These are phyloP conservation scores for Cantharellus anzutake DNA, from an alignment of 768 basidiomycete genomes.

Conservation along the genomic window DNA sequence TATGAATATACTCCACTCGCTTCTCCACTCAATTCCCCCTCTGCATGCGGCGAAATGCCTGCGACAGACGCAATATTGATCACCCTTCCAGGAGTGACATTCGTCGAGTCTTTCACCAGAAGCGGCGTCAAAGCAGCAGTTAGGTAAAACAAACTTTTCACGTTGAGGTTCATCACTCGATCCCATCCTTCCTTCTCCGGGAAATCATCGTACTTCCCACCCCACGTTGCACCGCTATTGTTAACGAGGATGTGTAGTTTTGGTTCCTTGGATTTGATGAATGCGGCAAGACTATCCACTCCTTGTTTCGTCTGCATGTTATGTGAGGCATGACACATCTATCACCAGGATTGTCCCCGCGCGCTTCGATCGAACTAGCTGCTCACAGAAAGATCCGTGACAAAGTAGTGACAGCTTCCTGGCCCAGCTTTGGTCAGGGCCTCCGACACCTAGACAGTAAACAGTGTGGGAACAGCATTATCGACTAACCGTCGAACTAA, in stretches of 20 bases:
- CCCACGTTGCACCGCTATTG: constrained; percentile 75
- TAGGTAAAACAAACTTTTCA: neutral
- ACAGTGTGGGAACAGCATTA: too few relatives aligned
- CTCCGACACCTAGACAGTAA: constrained; percentile 24
- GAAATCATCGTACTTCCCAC: constrained; percentile 44
- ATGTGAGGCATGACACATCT: too few relatives aligned
- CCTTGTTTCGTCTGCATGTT: too few relatives aligned
- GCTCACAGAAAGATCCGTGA: constrained; percentile 47
- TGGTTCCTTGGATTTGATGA: constrained; percentile 46
- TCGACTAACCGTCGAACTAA: neutral
- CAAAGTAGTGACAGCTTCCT: constrained; percentile 50
- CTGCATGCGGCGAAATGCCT: constrained; percentile 32
- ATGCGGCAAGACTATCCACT: constrained; percentile 37
- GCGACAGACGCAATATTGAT: constrained; percentile 68
- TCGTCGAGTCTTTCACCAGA: constrained; percentile 41
- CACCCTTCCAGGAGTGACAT: constrained; percentile 48
- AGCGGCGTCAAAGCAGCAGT: constrained; percentile 30
- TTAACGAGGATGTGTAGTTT: constrained; percentile 72
- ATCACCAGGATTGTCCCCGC: too few relatives aligned
- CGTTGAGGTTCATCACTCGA: constrained; percentile 16
- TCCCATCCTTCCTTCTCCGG: constrained; percentile 81
- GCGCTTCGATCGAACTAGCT: neutral
- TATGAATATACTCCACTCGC: constrained; percentile 44
- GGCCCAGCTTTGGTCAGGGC: constrained; percentile 41
- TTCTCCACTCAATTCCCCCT: constrained; percentile 29